phyloP scores from a whole-genome alignment of 352 stramenopile genomes.

The Hyaloperonospora arabidopsidis region DNA sequence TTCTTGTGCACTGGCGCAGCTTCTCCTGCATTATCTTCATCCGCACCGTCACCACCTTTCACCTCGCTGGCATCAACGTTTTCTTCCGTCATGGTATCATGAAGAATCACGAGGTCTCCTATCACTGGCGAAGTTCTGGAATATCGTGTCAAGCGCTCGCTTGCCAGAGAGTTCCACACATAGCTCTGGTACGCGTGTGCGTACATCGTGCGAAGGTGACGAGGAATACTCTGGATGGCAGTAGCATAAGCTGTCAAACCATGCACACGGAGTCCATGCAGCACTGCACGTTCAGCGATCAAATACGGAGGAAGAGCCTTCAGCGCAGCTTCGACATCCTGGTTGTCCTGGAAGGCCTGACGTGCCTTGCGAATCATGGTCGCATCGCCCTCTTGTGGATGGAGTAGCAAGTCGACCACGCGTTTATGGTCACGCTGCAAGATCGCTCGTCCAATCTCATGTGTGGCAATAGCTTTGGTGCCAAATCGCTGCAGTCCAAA shows the following conservation, averaged over 20 bases:
- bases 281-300: constrained; percentile 67
- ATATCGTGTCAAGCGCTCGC: constrained; percentile 78
- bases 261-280: constrained; percentile 54
- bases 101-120: constrained; percentile 88
- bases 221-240: constrained; percentile 72
- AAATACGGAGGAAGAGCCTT: constrained; percentile 66
- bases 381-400: constrained; percentile 65
- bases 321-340: constrained; percentile 50
- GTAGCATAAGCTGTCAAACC: constrained; percentile 48
- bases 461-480: constrained; percentile 82
- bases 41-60: constrained; percentile 7
- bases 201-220: constrained; percentile 87
- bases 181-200: constrained; percentile 92
- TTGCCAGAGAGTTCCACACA: constrained; percentile 92
- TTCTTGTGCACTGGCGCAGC: constrained; percentile 20
- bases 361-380: constrained; percentile 67
- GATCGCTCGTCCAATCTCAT: constrained; percentile 89
- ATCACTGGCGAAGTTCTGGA: constrained; percentile 57
- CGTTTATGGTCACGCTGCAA: constrained; percentile 88
- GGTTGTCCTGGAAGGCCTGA: constrained; percentile 51
- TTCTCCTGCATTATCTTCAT: constrained; percentile 21
- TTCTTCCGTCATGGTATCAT: constrained; percentile 33
- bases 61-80: constrained; percentile 28
- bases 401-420: constrained; percentile 88
- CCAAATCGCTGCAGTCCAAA: constrained; percentile 96